Base-by-base conservation (phyloP, 2,329 filamentous ascomycete species). In the Fusarium sp. region DNA sequence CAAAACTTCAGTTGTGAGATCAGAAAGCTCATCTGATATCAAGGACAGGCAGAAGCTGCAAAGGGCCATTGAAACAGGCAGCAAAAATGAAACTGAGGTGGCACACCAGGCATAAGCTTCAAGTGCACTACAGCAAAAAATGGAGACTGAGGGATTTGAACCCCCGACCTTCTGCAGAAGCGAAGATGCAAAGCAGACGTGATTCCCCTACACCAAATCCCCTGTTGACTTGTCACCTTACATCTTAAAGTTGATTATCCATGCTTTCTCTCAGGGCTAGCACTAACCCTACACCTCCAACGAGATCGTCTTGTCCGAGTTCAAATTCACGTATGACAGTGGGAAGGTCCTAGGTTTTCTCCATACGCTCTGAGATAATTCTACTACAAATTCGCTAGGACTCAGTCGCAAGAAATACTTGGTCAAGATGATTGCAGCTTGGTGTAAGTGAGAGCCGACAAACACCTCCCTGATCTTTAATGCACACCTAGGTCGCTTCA, bases 71-170 rank as follows among this genome's bases (percentile, higher is more conserved):
- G 10, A 13, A 14, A 2, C 2, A 13, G 40, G 18, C 40, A 10
- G 1, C n/a, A 42, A 42, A 42, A 42, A 22, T 42, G 40, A 7
- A 42, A 42, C 4, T 22, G 9, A 42, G 7, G 40, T 6, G 5
- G 6, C 6, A 11, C 9, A 20, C n/a, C 1, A 42, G 10, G 11
- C n/a, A 42, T 42, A 11, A n/a, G 18, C 7, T 40, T n/a, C 1
- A 7, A 9, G 35, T 0, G 4, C 35, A 37, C 18, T 10, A 37
- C 18, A n/a, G 40, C 34, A 64, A 66, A 76, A 71, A 62, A 60
- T 79, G 77, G 77, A 79, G 76, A 77, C 72, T 75, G 62, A 73
- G 77, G 77, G 77, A 79, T 74, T 79, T 79, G 77, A 79, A 79
- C 77, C 77, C 77, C 69, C 64, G 77, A 22, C 77, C 77, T 78